Conservation (phyloP, 805 yeast genomes). For the Saturnispora zaruensis region DNA sequence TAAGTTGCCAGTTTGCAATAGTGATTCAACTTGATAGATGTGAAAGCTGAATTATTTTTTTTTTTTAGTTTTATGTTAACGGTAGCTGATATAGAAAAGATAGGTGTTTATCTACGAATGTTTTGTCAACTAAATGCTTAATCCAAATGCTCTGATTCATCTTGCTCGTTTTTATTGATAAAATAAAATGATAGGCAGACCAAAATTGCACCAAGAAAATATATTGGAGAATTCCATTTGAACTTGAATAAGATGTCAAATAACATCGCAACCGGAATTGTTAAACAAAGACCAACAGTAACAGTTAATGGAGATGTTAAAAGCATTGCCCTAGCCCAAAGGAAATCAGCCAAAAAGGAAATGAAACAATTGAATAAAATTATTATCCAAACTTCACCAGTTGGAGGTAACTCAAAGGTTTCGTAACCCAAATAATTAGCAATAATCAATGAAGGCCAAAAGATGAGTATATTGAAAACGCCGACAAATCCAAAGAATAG, state of each 20-base stretch:
- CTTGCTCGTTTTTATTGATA: slow-evolving; percentile 71
- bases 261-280: slow-evolving; percentile 90
- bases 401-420: slow-evolving; percentile 59
- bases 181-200: slow-evolving; percentile 79
- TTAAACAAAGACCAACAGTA: slow-evolving; percentile 86
- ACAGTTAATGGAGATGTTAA: slow-evolving; percentile 91
- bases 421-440: slow-evolving; percentile 62
- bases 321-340: slow-evolving; percentile 94
- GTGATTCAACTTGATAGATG: background rate
- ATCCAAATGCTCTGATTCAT: slow-evolving; percentile 30
- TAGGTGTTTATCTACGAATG: background rate
- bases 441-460: slow-evolving; percentile 77
- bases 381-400: slow-evolving; percentile 41
- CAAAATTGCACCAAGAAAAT: slow-evolving; percentile 69
- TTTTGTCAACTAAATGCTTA: background rate
- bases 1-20: background rate
- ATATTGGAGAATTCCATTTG: slow-evolving; percentile 50
- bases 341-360: slow-evolving; percentile 80
- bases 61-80: background rate
- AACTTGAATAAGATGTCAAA: slow-evolving; percentile 76
- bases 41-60: background rate
- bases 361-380: slow-evolving; percentile 60
- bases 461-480: slow-evolving; percentile 55
- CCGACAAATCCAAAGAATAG: slow-evolving; percentile 95
- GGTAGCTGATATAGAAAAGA: background rate